Percentiles rank a stretch among this genome's conserved stretches.
Conservation (phyloP, 495 filamentous ascomycete genomes). For the Podospora pseudocomata region DNA sequence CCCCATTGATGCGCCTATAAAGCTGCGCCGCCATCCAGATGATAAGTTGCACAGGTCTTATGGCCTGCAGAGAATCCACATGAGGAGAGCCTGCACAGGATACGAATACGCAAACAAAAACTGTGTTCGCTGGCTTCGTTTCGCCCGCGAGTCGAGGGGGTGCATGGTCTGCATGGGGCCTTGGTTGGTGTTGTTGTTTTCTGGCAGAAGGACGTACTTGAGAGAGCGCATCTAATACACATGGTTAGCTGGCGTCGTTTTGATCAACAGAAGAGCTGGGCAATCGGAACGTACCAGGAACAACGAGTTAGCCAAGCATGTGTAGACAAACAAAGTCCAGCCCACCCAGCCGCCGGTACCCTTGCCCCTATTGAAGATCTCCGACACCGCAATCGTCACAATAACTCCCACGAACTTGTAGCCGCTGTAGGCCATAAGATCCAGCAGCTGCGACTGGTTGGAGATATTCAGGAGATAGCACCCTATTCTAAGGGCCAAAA, state of each 20-base stretch:
- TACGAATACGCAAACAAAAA: slow-evolving; percentile 96
- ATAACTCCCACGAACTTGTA: slow-evolving; percentile 99
- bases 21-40: background rate
- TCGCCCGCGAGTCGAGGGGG: slow-evolving; percentile 60
- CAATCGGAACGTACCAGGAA: slow-evolving; percentile 68
- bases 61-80: slow-evolving; percentile 75
- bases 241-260: slow-evolving; percentile 21
- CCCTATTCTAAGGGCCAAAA: slow-evolving; percentile 82
- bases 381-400: slow-evolving; percentile 71
- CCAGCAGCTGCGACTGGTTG: slow-evolving; percentile 79
- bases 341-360: slow-evolving; percentile 83
- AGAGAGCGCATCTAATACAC: slow-evolving; percentile 75
- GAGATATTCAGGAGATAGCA: slow-evolving; percentile 91
- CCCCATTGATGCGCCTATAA: background rate
- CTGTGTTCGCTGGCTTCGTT: slow-evolving; percentile 85
- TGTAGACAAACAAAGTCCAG: slow-evolving; percentile 86
- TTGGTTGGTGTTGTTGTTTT: slow-evolving; percentile 63
- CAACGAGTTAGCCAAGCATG: slow-evolving; percentile 89
- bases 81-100: slow-evolving; percentile 86
- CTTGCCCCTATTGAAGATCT: slow-evolving; percentile 68
- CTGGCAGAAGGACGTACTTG: slow-evolving; percentile 92
- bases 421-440: slow-evolving; percentile 91
- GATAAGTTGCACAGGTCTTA: slow-evolving; percentile 7
- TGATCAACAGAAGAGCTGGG: background rate
- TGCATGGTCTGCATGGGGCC: slow-evolving; percentile 70